A percentile compares a stretch with the other conserved stretches of the same genome.
Evolutionary conservation across 331 rosid species (phyloP).

Genomic region (Stylosanthes scabra): DNA sequence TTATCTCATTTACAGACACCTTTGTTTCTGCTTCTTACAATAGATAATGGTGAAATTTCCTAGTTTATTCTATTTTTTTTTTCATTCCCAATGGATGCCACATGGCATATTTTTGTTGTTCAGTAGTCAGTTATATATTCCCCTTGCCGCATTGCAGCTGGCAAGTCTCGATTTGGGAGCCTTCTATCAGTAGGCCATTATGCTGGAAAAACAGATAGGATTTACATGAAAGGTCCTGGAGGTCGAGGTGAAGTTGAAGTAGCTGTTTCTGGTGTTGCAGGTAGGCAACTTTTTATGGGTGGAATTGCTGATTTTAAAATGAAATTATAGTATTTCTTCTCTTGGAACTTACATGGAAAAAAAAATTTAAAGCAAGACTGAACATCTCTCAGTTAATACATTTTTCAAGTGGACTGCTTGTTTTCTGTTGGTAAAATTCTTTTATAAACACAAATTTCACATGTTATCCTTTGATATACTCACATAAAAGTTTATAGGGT

Average conservation of each 20-base stretch:
- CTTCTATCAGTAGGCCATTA: conserved; percentile 76
- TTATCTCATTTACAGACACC: conserved; percentile 12
- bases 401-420: conserved; percentile 3
- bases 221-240: conserved; percentile 99
- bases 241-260: conserved; percentile 99
- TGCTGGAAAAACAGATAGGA: conserved; percentile 83
- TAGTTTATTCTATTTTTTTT: conserved; percentile 27
- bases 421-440: neutral
- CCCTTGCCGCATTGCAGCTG: conserved; percentile 58
- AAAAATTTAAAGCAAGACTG: conserved; percentile 5
- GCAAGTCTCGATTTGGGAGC: conserved; percentile 91
- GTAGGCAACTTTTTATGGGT: conserved; percentile 43
- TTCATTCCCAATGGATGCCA: conserved; percentile 19
- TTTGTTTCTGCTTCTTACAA: conserved; percentile 29
- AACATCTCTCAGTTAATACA: conserved; percentile 4
- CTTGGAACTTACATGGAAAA: neutral
- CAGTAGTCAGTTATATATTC: conserved; percentile 30
- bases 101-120: conserved; percentile 34
- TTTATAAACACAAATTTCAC: too few species aligned
- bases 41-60: conserved; percentile 30
- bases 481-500: too few species aligned
- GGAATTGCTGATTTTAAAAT: conserved; percentile 28
- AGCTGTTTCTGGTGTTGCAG: conserved; percentile 96
- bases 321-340: conserved; percentile 5
- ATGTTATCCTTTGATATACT: too few species aligned